Percentiles rank a stretch among this genome's conserved stretches.
Conservation (phyloP, 2,329 filamentous ascomycete genomes). For the Trichoderma brevicompactum region DNA sequence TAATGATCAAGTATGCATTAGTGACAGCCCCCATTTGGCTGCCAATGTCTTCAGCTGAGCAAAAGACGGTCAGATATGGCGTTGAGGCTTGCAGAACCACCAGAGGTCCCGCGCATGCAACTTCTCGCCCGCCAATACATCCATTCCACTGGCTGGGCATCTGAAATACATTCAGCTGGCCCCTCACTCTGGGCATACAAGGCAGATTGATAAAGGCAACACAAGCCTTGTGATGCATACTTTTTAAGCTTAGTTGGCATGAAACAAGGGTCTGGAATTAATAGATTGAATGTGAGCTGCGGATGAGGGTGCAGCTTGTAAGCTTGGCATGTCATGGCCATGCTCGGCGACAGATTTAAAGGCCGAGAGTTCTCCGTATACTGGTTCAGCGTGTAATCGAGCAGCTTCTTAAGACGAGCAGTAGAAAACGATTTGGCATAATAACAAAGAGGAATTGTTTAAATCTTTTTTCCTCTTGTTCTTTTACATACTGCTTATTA, state of each 20-base stretch:
- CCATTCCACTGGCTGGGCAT: background rate
- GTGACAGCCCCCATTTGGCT: background rate
- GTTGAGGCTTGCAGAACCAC: background rate
- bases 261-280: conserved; percentile 1
- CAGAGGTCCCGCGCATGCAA: background rate
- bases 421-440: background rate
- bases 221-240: conserved; percentile 14
- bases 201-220: background rate
- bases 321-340: background rate
- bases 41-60: background rate
- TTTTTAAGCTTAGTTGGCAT: conserved; percentile 16
- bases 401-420: background rate
- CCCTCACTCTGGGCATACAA: background rate
- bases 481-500: background rate
- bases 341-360: conserved; percentile 18
- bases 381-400: background rate
- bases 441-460: background rate
- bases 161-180: background rate
- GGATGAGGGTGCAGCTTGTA: background rate
- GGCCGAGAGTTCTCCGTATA: conserved; percentile 12
- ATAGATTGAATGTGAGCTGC: background rate
- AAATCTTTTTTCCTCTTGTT: background rate
- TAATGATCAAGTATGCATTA: background rate
- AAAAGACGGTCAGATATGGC: background rate
- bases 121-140: background rate